Conservation (phyloP, 2,329 filamentous ascomycete genomes). For the Trichoderma atrobrunneum region DNA sequence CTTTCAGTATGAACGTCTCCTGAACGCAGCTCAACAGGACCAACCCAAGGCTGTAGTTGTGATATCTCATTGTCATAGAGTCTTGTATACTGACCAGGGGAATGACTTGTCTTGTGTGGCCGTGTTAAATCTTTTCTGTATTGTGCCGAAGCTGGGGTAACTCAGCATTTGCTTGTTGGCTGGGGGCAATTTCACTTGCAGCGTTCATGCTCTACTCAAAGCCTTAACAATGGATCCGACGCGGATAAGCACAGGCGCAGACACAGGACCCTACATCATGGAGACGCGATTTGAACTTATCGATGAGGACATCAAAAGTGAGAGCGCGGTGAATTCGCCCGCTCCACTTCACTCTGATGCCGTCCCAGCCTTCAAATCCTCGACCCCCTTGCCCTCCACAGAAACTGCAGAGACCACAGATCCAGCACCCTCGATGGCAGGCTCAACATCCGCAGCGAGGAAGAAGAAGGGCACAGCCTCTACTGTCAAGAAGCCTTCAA, state of each 20-base stretch:
- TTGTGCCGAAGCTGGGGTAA: neutral
- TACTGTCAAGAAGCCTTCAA: slow-evolving; percentile 41
- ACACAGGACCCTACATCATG: slow-evolving; percentile 26
- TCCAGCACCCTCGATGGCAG: slow-evolving; percentile 5
- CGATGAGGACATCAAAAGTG: slow-evolving; percentile 29
- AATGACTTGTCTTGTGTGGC: neutral
- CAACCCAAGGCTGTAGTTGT: neutral
- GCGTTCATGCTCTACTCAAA: neutral
- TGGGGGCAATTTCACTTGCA: neutral
- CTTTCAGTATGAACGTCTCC: neutral
- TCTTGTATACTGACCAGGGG: neutral
- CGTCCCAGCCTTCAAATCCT: slow-evolving; percentile 28
- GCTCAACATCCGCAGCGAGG: slow-evolving; percentile 24
- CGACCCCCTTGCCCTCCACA: slow-evolving; percentile 33
- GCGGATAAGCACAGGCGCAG: slow-evolving; percentile 22
- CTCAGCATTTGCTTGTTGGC: neutral
- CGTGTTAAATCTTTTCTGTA: neutral
- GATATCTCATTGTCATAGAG: neutral
- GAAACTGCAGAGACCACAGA: slow-evolving; percentile 26
- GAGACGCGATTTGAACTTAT: slow-evolving; percentile 29
- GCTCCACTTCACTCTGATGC: slow-evolving; percentile 24
- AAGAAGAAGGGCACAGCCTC: slow-evolving; percentile 45
- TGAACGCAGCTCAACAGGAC: neutral
- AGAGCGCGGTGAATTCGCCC: slow-evolving; percentile 27
- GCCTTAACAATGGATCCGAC: slow-evolving; percentile 30